These are phyloP conservation scores for Athelia psychrophila DNA, from an alignment of 1,284 basidiomycete species.

Conservation along the genomic window DNA sequence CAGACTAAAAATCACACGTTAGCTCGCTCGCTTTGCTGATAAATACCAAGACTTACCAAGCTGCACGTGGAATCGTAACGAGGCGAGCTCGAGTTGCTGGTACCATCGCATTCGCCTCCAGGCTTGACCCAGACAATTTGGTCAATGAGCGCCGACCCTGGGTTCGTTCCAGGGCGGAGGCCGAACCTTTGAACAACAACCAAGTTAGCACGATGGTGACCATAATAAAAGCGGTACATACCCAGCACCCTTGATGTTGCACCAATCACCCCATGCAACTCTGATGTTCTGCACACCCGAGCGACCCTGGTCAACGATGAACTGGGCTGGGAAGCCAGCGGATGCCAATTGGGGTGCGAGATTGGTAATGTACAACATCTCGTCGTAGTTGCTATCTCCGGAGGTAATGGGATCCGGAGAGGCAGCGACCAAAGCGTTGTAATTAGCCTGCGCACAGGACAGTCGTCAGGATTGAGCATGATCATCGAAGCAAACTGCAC, in stretches of 20 bases:
- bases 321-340: conserved; percentile 54
- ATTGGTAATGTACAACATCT: conserved; percentile 57
- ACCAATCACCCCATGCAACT: conserved; percentile 50
- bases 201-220: too few relatives aligned
- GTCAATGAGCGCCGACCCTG: conserved; percentile 53
- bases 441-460: conserved; percentile 70
- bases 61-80: conserved; percentile 58
- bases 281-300: conserved; percentile 62
- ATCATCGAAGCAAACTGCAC: background rate
- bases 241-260: conserved; percentile 62
- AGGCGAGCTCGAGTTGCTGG: conserved; percentile 52
- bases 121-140: conserved; percentile 69
- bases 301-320: conserved; percentile 65
- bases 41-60: conserved; percentile 33
- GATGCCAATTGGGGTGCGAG: conserved; percentile 44
- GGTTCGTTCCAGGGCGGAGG: conserved; percentile 54
- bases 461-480: conserved; percentile 21
- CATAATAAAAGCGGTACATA: too few relatives aligned
- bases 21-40: conserved; percentile 2
- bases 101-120: conserved; percentile 66
- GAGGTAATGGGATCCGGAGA: conserved; percentile 58
- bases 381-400: conserved; percentile 59
- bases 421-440: conserved; percentile 52
- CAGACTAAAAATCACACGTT: conserved; percentile 30
- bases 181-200: too few relatives aligned